Evolutionary conservation across 176 grass and related monocot species (phyloP).

Genomic region (Microstegium vimineum): DNA sequence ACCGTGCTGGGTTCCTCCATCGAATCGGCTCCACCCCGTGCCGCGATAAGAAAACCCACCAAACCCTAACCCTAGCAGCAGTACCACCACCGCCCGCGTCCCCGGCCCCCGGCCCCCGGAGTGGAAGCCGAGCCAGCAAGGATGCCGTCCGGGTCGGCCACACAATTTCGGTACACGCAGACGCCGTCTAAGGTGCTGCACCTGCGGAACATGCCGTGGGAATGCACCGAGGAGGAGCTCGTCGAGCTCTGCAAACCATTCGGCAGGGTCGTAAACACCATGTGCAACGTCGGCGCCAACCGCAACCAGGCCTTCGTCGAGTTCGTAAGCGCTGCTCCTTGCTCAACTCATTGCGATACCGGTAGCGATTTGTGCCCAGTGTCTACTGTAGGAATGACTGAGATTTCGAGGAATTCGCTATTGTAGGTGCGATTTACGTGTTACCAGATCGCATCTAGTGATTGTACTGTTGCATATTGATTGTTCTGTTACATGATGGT

Average conservation of each 20-base stretch:
- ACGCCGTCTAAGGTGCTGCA: conserved; percentile 98
- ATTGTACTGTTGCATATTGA: no score
- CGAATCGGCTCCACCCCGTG: neutral
- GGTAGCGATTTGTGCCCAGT: neutral
- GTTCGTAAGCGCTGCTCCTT: conserved; percentile 63
- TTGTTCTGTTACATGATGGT: no score
- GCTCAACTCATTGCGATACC: neutral
- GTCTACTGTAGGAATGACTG: neutral
- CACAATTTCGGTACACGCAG: conserved; percentile 89
- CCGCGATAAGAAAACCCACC: conserved; percentile 11
- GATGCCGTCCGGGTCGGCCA: conserved; percentile 74
- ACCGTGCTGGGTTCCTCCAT: neutral
- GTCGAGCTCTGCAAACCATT: conserved; percentile 87
- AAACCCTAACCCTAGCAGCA: conserved; percentile 42
- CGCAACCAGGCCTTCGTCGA: conserved; percentile 97
- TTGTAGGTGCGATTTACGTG: neutral
- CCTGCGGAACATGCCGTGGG: conserved; percentile 97
- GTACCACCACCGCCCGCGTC: neutral
- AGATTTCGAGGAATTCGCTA: neutral
- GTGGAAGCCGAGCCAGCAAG: neutral
- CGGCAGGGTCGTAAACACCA: conserved; percentile 89
- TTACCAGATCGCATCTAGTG: neutral
- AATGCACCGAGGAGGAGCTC: conserved; percentile 94
- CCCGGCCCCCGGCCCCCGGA: neutral
- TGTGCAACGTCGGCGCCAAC: conserved; percentile 95